Base-by-base conservation (phyloP, 1,284 basidiomycete genomes). In the Pascua guehoae region DNA sequence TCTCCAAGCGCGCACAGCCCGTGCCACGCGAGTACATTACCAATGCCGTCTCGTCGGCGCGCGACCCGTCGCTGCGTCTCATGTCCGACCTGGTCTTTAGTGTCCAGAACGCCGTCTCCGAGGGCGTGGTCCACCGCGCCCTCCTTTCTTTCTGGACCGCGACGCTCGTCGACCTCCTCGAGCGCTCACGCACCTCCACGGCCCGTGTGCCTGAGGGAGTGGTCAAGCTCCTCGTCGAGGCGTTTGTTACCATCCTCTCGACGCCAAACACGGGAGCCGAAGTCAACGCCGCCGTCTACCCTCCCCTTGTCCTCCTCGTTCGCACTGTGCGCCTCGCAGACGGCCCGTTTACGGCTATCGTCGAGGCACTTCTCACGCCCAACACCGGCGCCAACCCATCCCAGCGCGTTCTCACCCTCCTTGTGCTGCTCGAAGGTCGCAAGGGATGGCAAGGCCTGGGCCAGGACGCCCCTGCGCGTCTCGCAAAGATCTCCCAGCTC, bases 81-180 rank as follows among this genome's bases (percentile, higher is more conserved):
- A 66, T 81, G 8, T 85, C 87, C 42, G 88, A 91, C 62, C 75
- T 84, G 1, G 51, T 56, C 38, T 73, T 72, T 18, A 49, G 49
- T 14, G 41, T 58, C 42, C 74, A 74, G 36, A 47, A 44, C 7
- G 83, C 85, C 0, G 66, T 88, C 55, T 82, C 82, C 65, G 81
- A 81, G 58, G 79, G 74, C 0, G 75, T 76, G 40, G 75, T 81
- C 0, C 87, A 96, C 72, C 86, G 86, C 42, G 84, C 88, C 0
- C 79, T 98, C 12, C 78, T 93, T 46, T 86, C 86, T 0, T 98
- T 98, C 77, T 92, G 92, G 78, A 84, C 87, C 5, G 86, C 89
- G 4, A 84, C 84, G 0, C 78, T 94, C 47, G 84, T 95, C 32
- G 91, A 91, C 51, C 90, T 89, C 65, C 79, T 96, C 47, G 83